Base-by-base conservation (phyloP, 495 filamentous ascomycete species). In the Penicillium desertorum region DNA sequence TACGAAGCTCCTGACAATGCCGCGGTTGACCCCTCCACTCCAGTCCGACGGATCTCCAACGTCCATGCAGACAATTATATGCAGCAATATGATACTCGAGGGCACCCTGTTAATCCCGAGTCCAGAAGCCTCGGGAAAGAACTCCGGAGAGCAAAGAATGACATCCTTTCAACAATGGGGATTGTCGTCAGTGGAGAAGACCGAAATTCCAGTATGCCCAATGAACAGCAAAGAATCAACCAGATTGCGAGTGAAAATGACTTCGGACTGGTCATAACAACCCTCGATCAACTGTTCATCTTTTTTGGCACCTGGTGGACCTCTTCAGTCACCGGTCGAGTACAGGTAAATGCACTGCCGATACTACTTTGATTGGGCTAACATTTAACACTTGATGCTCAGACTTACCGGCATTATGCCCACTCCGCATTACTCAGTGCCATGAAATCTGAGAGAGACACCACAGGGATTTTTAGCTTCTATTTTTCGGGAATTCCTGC, bases 31-130 rank as follows among this genome's bases (percentile, higher is more conserved):
- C 62, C 52, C 29, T 57, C 47, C 45, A 62, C 20, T 50, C 44
- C 68, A 30, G 62, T 64, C 14, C 66, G 57, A 43, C 67, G 63
- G 58, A 60, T 67, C 20, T 85, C 51, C 54, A 63, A 41, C 68
- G 68, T 68, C 65, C 64, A 79, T 58, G 69, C 68, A 25, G 79
- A 83, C 57, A 65, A 63, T 37, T 81, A 79, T 60, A 76, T 71
- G 29, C 88, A 90, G 71, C 73, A 83, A 44, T 91, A 88, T 68
- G 87, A 90, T 70, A 78, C 81, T n/a, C 79, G 83, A 52, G 88
- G 88, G 14, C 83, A 86, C 51, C 85, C 88, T 7, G 71, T 84
- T 37, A 90, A 90, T 62, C 78, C 78, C 0, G 79, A 80, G 45
- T 82, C 79, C 1, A 77, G 71, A 47, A 49, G 59, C 22, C 59